A percentile compares a stretch with the other conserved stretches of the same genome.
These are phyloP conservation scores for Rauvolfia tetraphylla DNA, from an alignment of 257 asterid species.

Conservation along the genomic window DNA sequence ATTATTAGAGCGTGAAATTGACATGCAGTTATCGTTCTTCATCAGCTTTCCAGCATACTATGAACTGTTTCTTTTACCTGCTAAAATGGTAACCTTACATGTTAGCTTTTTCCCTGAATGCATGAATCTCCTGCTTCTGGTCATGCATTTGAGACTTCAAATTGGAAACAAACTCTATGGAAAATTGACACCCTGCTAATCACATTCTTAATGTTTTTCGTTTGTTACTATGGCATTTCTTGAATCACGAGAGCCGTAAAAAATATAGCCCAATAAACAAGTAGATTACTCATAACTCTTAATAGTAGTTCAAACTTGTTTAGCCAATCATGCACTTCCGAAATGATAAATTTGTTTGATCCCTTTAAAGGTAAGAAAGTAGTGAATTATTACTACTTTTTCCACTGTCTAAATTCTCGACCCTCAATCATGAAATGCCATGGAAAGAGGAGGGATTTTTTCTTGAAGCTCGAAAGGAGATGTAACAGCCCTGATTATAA, in stretches of 20 bases:
- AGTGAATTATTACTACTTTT: neutral
- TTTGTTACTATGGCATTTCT: too few species aligned
- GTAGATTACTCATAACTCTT: too few species aligned
- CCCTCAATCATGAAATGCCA: neutral
- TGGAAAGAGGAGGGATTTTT: neutral
- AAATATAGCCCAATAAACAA: too few species aligned
- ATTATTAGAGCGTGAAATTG: slow-evolving; percentile 31
- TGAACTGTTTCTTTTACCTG: neutral
- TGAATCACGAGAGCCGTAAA: too few species aligned
- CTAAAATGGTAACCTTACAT: neutral
- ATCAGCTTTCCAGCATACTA: neutral
- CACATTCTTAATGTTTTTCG: too few species aligned
- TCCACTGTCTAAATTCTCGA: too few species aligned
- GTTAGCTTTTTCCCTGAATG: neutral
- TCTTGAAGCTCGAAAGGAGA: neutral
- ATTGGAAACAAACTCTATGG: neutral
- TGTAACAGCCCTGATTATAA: neutral
- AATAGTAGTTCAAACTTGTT: too few species aligned
- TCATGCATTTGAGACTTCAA: neutral
- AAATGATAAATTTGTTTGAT: too few species aligned
- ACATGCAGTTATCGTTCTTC: slow-evolving; percentile 22
- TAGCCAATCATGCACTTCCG: too few species aligned
- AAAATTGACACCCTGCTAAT: neutral
- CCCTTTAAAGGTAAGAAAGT: neutral
- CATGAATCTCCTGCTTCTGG: neutral